Conservation (phyloP, 176 grass and related monocot species). For the Carex scoparia region DNA sequence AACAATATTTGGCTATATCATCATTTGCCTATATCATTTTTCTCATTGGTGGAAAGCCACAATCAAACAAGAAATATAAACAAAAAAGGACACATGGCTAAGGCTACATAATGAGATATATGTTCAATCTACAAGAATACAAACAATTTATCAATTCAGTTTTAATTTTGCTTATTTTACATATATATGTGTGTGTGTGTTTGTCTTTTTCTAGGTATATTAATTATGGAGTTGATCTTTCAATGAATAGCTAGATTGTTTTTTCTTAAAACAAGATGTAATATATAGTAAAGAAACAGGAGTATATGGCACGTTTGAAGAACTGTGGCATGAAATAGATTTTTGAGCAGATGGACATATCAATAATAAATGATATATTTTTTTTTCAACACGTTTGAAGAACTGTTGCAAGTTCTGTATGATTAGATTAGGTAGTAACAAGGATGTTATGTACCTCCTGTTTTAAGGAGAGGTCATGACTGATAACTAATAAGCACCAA, state of each 20-base stretch:
- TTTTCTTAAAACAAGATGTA: background rate
- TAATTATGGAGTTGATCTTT: background rate
- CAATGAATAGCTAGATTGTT: background rate
- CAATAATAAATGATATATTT: background rate
- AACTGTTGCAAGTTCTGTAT: background rate
- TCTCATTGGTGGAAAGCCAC: slow-evolving; percentile 14
- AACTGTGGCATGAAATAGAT: background rate
- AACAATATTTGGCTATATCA: slow-evolving; percentile 2
- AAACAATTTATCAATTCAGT: slow-evolving; percentile 8
- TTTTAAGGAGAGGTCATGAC: slow-evolving; percentile 32
- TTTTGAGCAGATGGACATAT: background rate
- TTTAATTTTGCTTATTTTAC: background rate
- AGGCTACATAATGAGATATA: background rate
- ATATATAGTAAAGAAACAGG: slow-evolving; percentile 6
- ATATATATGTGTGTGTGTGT: background rate
- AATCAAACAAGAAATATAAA: slow-evolving; percentile 1
- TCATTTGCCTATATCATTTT: background rate
- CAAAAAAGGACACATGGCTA: slow-evolving; percentile 2
- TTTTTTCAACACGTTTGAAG: background rate
- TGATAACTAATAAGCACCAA: slow-evolving; percentile 29
- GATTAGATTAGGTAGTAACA: slow-evolving; percentile 39
- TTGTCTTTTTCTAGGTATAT: background rate
- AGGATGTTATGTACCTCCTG: background rate
- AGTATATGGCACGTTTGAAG: background rate
- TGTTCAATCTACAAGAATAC: background rate